Evolutionary conservation across 805 yeast genomes (phyloP).

Genomic region (Schizosaccharomyces osmophilus): DNA sequence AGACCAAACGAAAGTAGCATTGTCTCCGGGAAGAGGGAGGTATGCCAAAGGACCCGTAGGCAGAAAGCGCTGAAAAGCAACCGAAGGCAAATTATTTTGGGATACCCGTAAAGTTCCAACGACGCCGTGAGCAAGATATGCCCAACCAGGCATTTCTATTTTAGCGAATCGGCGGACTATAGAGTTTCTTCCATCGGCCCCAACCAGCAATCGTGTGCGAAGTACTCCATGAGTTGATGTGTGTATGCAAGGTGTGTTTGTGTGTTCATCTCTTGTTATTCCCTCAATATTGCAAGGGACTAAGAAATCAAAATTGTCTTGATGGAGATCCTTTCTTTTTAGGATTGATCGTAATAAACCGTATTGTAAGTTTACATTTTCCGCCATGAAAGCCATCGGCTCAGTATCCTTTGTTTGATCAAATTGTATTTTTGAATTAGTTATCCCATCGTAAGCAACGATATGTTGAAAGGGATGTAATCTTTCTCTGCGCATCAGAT

Average conservation of each 20-base stretch:
- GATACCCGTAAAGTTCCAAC: conserved; percentile 61
- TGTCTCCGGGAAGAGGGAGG: conserved; percentile 63
- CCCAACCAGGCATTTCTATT: conserved; percentile 80
- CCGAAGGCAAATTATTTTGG: conserved; percentile 38
- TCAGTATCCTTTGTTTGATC: conserved; percentile 24
- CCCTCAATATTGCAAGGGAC: background rate
- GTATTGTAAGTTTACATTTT: conserved; percentile 61
- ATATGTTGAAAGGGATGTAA: conserved; percentile 59
- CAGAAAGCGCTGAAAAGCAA: conserved; percentile 86
- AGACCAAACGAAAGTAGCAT: conserved; percentile 88
- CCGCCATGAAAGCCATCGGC: conserved; percentile 60
- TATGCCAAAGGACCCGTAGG: conserved; percentile 84
- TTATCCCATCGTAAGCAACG: conserved; percentile 65
- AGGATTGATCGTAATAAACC: conserved; percentile 33
- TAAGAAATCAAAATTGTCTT: background rate
- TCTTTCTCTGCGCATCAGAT: conserved; percentile 40
- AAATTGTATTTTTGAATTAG: conserved; percentile 46
- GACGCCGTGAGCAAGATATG: conserved; percentile 67
- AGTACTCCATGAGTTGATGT: conserved; percentile 42
- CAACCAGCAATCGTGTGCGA: conserved; percentile 23
- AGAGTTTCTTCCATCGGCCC: conserved; percentile 90
- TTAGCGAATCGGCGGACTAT: conserved; percentile 67
- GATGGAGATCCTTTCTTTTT: background rate
- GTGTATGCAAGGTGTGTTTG: conserved; percentile 28
- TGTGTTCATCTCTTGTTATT: background rate